These are phyloP conservation scores for Chytriomyces hyalinus DNA, from an alignment of 192 early-diverging fungal genomes.

Conservation along the genomic window DNA sequence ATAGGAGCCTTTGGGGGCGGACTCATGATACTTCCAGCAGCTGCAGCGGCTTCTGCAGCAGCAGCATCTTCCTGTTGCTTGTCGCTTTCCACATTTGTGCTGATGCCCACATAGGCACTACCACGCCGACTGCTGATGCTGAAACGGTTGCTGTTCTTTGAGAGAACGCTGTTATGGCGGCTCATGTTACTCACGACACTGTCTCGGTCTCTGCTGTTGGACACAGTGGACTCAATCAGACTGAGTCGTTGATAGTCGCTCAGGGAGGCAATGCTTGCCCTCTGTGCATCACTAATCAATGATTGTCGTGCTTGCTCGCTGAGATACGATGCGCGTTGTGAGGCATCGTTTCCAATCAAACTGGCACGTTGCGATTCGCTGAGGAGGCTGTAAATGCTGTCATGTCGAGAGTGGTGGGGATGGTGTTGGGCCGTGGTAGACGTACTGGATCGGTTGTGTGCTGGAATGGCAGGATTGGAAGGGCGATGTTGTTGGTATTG, in stretches of 20 bases:
- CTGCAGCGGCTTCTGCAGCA: background rate
- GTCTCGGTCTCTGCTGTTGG: background rate
- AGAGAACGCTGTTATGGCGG: slow-evolving; percentile 8
- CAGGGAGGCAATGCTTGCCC: background rate
- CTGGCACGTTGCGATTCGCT: background rate
- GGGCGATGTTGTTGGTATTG: background rate
- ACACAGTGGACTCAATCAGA: background rate
- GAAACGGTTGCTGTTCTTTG: slow-evolving; percentile 8
- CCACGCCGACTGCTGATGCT: slow-evolving; percentile 20
- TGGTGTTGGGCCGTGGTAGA: background rate
- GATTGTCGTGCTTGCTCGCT: background rate
- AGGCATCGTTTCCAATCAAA: background rate
- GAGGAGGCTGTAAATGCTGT: background rate
- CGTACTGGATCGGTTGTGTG: background rate
- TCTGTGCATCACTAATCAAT: background rate
- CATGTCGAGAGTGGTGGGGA: background rate
- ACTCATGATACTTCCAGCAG: no score
- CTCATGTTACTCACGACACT: background rate
- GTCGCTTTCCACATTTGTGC: background rate
- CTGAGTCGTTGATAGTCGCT: background rate
- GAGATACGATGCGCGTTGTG: background rate
- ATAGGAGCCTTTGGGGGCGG: slow-evolving; percentile 19
- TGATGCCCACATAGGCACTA: slow-evolving; percentile 8
- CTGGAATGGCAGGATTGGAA: background rate
- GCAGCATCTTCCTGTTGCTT: background rate